Base-by-base conservation (phyloP, 768 basidiomycete species). In the Boletus vinaceobasis region DNA sequence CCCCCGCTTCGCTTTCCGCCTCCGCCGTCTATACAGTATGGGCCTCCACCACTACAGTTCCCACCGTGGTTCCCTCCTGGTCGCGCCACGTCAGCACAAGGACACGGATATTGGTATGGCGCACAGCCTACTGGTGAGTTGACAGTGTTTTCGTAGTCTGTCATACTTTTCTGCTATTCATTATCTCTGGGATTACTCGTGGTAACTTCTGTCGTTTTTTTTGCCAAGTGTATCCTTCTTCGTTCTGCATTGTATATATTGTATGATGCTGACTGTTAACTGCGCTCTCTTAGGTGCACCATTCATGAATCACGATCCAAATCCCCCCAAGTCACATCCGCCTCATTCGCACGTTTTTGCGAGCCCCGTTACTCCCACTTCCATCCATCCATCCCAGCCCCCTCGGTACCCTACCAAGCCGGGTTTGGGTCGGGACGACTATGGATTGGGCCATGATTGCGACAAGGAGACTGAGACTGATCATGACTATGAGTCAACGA, bases 401-500 rank as follows among this genome's bases (percentile, higher is more conserved):
- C 36, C 35, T 43, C 50, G 40, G 7, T 60, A 47, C 27, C 40
- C 26, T 13, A 23, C 32, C 56, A 49, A 45, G 7, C 27, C 63
- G 9, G 19, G 27, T 23, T 32, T 54, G 27, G 52, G 32, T 43
- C 52, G 23, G 32, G 54, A 53, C 43, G 56, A 45, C 47, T 42
- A 48, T 21, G 32, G 46, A 13, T 10, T 17, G n/a, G 53, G 44
- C n/a, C 57, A 23, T n/a, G 59, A 65, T 19, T 27, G 32, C 23
- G 66, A 68, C 4, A 62, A 53, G 45, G 65, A 68, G 31, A 52
- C 54, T 0, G 60, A 66, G 56, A 65, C 51, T 1, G 65, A 66
- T 37, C 61, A 65, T 36, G 65, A 55, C 21, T 68, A 68, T 10
- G 65, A 66, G 35, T 66, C 65, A 5, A 54, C 64, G 9, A 66